Evolutionary conservation across 2,329 filamentous ascomycete genomes (phyloP).

Genomic region (Ophiostoma populinum): DNA sequence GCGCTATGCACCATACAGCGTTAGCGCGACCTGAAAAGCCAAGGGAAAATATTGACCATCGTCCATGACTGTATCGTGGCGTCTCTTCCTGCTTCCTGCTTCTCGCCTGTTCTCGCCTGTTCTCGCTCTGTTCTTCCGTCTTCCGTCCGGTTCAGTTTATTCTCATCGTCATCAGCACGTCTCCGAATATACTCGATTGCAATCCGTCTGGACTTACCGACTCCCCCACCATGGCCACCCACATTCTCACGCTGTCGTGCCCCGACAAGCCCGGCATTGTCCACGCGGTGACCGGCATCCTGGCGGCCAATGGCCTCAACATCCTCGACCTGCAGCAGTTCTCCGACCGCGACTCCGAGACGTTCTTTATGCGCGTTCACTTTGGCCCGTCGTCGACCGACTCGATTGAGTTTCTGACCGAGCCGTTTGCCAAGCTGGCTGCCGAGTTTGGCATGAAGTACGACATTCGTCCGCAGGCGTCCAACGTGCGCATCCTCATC

Average conservation of each 20-base stretch:
- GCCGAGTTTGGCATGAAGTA: conserved; percentile 49
- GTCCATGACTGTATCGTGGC: too few species aligned
- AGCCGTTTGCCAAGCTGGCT: conserved; percentile 43
- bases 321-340: conserved; percentile 77
- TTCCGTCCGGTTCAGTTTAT: background rate
- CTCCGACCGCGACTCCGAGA: conserved; percentile 54
- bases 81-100: background rate
- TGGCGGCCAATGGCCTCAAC: conserved; percentile 58
- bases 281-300: conserved; percentile 63
- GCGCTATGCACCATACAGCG: too few species aligned
- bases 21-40: too few species aligned
- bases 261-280: conserved; percentile 75
- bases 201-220: too few species aligned
- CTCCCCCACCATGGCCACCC: conserved; percentile 29
- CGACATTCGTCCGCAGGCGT: conserved; percentile 47
- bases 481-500: conserved; percentile 63
- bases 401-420: conserved; percentile 32
- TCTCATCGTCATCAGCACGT: background rate
- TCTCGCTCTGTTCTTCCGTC: background rate
- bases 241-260: conserved; percentile 68
- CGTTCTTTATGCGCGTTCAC: conserved; percentile 81
- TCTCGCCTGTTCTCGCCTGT: background rate
- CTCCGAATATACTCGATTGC: too few species aligned
- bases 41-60: conserved; percentile 1
- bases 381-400: conserved; percentile 43